phyloP scores from a whole-genome alignment of 352 stramenopile genomes.

The Phytophthora niederhauseri region DNA sequence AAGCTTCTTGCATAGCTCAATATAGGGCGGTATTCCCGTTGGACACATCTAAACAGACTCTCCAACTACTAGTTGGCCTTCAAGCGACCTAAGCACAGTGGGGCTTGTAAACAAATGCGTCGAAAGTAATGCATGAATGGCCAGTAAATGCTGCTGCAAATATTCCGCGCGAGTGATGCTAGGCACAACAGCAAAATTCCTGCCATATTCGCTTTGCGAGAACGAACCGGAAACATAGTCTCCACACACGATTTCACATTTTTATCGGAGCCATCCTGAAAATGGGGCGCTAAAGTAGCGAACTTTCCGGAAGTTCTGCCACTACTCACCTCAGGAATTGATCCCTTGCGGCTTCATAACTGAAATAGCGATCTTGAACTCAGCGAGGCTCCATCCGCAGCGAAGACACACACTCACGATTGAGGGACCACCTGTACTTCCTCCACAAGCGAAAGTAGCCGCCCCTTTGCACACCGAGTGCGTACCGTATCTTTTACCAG shows the following conservation, averaged over 20 bases:
- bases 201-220: neutral
- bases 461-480: conserved; percentile 28
- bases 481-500: conserved; percentile 15
- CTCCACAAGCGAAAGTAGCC: conserved; percentile 25
- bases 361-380: conserved; percentile 26
- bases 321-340: conserved; percentile 20
- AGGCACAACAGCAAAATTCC: conserved; percentile 14
- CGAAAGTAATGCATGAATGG: neutral
- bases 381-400: conserved; percentile 17
- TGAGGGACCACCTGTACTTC: conserved; percentile 16
- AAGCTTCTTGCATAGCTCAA: conserved; percentile 13
- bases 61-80: neutral
- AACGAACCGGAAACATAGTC: conserved; percentile 13
- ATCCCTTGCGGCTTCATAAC: conserved; percentile 24
- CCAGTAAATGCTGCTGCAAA: neutral
- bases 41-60: conserved; percentile 1
- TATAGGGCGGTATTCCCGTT: neutral
- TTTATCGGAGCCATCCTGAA: neutral
- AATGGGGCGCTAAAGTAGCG: conserved; percentile 16
- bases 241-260: neutral
- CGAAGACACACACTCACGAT: conserved; percentile 26
- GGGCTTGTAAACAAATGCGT: neutral
- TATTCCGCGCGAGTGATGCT: neutral
- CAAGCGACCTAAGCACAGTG: neutral
- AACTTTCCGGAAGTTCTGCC: conserved; percentile 21